A percentile compares a stretch with the other conserved stretches of the same genome.
These are phyloP conservation scores for Cadophora malorum DNA, from an alignment of 2,329 filamentous ascomycete genomes.

Conservation along the genomic window DNA sequence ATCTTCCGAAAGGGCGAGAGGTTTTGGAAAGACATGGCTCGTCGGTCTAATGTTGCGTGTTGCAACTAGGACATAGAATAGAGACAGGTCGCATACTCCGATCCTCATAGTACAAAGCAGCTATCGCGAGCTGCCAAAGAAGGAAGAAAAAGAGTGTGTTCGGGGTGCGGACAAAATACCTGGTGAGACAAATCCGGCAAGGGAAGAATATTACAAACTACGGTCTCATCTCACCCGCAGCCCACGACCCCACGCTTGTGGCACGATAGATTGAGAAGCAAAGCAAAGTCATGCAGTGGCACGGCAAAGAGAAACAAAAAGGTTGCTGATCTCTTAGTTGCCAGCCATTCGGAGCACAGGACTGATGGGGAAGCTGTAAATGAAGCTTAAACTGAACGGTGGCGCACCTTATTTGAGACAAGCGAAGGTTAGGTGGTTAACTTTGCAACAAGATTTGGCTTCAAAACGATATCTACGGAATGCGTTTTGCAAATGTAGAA, in stretches of 20 bases:
- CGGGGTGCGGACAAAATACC: not conserved
- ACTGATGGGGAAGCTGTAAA: not conserved
- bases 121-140: not conserved
- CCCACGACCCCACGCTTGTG: too few relatives aligned
- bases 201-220: not conserved
- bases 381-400: not conserved
- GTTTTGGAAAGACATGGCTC: conserved; percentile 1
- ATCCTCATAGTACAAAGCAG: not conserved
- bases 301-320: not conserved
- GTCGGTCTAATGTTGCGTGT: not conserved
- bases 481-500: too few relatives aligned
- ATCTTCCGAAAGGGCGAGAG: conserved; percentile 8
- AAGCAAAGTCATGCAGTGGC: not conserved
- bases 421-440: not conserved
- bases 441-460: not conserved
- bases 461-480: too few relatives aligned
- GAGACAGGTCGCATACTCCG: not conserved
- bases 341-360: not conserved
- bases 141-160: not conserved
- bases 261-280: not conserved
- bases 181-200: not conserved
- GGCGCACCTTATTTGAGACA: not conserved
- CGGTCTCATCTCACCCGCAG: not conserved
- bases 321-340: not conserved
- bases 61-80: not conserved